Conservation (phyloP, 2,329 filamentous ascomycete genomes). For the Xylaria sp. region DNA sequence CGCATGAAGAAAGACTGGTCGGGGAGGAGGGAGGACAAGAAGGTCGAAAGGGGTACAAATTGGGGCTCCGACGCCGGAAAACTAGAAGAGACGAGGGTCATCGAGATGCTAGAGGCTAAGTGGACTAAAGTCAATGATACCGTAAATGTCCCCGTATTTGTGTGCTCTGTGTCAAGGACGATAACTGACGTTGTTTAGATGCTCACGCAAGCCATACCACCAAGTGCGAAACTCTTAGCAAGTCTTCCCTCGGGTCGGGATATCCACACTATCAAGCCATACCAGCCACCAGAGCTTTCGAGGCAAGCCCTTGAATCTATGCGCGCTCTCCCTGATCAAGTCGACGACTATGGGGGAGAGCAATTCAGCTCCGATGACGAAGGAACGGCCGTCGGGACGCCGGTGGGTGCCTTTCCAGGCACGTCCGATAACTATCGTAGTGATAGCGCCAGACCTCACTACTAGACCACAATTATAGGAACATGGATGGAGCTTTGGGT, state of each 20-base stretch:
- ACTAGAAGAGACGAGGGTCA: slow-evolving; percentile 81
- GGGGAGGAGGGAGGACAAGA: slow-evolving; percentile 79
- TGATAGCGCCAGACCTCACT: slow-evolving; percentile 40
- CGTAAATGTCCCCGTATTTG: slow-evolving; percentile 49
- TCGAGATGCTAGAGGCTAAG: slow-evolving; percentile 85
- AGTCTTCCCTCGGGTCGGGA: slow-evolving; percentile 88
- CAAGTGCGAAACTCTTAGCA: slow-evolving; percentile 71
- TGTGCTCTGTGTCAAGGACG: not conserved
- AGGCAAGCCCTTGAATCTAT: slow-evolving; percentile 67
- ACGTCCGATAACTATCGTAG: slow-evolving; percentile 38
- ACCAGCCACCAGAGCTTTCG: slow-evolving; percentile 68
- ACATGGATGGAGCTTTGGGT: not conserved
- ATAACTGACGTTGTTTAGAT: slow-evolving; percentile 20
- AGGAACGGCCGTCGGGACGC: slow-evolving; percentile 31
- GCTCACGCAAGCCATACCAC: slow-evolving; percentile 70
- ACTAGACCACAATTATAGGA: slow-evolving; percentile 28
- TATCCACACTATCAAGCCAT: slow-evolving; percentile 75
- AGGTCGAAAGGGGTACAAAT: slow-evolving; percentile 71
- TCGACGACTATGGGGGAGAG: slow-evolving; percentile 49
- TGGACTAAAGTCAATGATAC: slow-evolving; percentile 95
- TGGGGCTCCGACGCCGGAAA: slow-evolving; percentile 87
- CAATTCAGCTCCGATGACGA: slow-evolving; percentile 51
- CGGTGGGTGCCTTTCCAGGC: slow-evolving; percentile 39
- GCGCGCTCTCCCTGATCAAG: slow-evolving; percentile 57
- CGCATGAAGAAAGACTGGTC: slow-evolving; percentile 70